Conservation (phyloP, 2,329 filamentous ascomycete species). For the Ophiocordyceps camponoti-saundersi region DNA sequence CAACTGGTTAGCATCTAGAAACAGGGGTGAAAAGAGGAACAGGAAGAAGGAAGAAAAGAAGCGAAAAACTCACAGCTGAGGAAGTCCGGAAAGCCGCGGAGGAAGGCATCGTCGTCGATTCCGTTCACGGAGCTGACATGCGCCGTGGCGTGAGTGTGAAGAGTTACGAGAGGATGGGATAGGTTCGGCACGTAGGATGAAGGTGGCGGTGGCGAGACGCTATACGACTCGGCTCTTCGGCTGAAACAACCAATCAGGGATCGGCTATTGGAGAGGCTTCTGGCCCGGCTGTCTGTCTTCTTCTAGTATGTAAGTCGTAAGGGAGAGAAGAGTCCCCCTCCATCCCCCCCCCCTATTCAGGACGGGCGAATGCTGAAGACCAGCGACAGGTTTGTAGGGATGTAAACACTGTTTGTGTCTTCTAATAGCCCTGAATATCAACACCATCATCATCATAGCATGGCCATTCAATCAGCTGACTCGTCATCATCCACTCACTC, state of each 20-base stretch:
- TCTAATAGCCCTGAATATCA: too few species aligned
- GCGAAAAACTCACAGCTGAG: slow-evolving; percentile 31
- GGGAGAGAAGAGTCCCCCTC: too few species aligned
- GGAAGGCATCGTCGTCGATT: slow-evolving; percentile 34
- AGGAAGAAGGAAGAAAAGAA: neutral
- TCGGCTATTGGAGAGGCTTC: slow-evolving; percentile 3
- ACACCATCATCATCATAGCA: too few species aligned
- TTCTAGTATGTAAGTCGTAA: too few species aligned
- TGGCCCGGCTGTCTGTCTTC: too few species aligned
- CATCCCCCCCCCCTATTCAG: too few species aligned
- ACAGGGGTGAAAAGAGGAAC: neutral
- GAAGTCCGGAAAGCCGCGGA: slow-evolving; percentile 47
- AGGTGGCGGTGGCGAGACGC: neutral
- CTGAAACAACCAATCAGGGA: slow-evolving; percentile 16
- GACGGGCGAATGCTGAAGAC: too few species aligned
- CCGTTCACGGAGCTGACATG: slow-evolving; percentile 15
- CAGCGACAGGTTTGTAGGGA: too few species aligned
- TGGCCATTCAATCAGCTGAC: neutral
- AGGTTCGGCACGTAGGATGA: too few species aligned
- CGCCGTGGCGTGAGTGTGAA: slow-evolving; percentile 9
- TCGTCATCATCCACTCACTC: too few species aligned
- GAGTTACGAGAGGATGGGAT: too few species aligned
- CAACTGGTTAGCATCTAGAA: slow-evolving; percentile 7
- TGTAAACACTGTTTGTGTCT: too few species aligned
- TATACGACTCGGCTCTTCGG: slow-evolving; percentile 16